A percentile compares a stretch with the other conserved stretches of the same genome.
These are phyloP conservation scores for Colletotrichum agaves DNA, from an alignment of 2,329 filamentous ascomycete species.

Conservation along the genomic window DNA sequence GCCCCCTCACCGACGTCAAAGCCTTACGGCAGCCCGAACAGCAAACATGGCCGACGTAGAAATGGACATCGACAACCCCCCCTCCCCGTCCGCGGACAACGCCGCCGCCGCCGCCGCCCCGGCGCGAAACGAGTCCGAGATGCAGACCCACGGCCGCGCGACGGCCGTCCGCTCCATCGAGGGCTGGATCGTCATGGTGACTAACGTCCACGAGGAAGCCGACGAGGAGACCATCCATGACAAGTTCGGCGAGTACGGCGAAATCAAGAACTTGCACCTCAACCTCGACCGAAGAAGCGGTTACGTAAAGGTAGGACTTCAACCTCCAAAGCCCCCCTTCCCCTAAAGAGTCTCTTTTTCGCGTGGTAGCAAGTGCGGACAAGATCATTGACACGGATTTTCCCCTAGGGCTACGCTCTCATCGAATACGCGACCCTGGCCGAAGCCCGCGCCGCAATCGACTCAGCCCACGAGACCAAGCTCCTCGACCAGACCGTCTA, in stretches of 20 bases:
- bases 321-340: background rate
- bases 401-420: conserved; percentile 78
- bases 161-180: conserved; percentile 88
- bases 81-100: conserved; percentile 39
- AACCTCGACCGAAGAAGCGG: conserved; percentile 85
- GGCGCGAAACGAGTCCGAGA: conserved; percentile 67
- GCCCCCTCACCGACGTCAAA: background rate
- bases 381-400: background rate
- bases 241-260: conserved; percentile 83
- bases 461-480: conserved; percentile 80
- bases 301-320: conserved; percentile 78
- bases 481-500: conserved; percentile 83
- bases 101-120: conserved; percentile 48
- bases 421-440: conserved; percentile 85
- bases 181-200: conserved; percentile 89
- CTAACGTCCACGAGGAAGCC: conserved; percentile 88
- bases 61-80: conserved; percentile 68
- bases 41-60: conserved; percentile 63
- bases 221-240: conserved; percentile 86
- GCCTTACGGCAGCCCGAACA: background rate
- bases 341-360: background rate
- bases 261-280: conserved; percentile 88
- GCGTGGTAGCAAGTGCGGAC: background rate
- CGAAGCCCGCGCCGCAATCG: conserved; percentile 84
- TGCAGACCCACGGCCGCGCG: conserved; percentile 78